Base-by-base conservation (phyloP, 2,329 filamentous ascomycete species). In the Aspergillus eucalypticola region DNA sequence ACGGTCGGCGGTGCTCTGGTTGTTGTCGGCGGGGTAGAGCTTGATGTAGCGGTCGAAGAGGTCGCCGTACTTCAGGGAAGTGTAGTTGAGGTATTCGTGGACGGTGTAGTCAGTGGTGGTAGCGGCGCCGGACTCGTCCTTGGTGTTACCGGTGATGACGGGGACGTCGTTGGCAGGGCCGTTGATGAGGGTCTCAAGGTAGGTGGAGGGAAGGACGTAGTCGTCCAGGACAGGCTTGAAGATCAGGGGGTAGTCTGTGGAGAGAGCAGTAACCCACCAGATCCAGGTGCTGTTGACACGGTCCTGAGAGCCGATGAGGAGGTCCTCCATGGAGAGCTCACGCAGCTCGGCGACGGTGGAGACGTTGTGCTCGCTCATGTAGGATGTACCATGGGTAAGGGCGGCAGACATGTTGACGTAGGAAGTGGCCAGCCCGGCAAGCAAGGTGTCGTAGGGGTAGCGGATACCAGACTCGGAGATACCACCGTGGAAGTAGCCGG, bases 131-230 rank as follows among this genome's bases (percentile, higher is more conserved):
- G 66, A 69, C 38, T 75, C 72, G 21, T 75, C 73, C 15, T 71
- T 71, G 27, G 70, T 74, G 59, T 75, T 75, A n/a, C 74, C 74
- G 1, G 73, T 75, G 19, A 76, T 68, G 11, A 76, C 61, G 2
- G 75, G 74, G 6, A 76, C 73, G 19, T 75, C 73, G 59, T 73
- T 74, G 46, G 70, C 72, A 0, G 70, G 66, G 0, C 71, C 73
- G 2, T 67, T 62, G 10, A 60, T 44, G 25, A 75, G 60, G 1
- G 62, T 64, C 25, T 71, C 64, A 8, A 69, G 60, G 58, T 73
- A 73, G 23, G 62, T 71, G 17, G 64, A 61, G 3, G 70, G 68
- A 0, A 73, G 59, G 8, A 70, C 67, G 35, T 70, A 71, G 23
- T 60, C 51, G 42, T 72, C 69, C 0, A 71, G 64, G 11, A 67